Evolutionary conservation across 2,329 filamentous ascomycete genomes (phyloP).

Genomic region (Orbilia javanica): DNA sequence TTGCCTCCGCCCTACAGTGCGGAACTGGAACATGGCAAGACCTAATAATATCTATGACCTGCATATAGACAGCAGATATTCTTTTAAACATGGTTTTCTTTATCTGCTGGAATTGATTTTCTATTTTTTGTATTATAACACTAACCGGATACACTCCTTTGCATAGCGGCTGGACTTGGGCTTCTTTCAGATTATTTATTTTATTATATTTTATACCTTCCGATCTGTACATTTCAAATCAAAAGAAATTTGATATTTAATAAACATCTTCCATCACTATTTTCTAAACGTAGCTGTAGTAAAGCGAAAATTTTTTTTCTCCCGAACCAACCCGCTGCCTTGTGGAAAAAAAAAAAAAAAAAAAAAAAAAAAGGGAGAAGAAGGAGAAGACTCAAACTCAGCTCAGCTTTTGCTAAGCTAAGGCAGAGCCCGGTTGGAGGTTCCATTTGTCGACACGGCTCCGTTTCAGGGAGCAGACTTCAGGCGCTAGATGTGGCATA

Average conservation of each 20-base stretch:
- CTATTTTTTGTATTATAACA: slow-evolving; percentile 36
- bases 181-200: slow-evolving; percentile 1
- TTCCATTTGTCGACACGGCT: neutral
- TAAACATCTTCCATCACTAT: slow-evolving; percentile 23
- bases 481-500: neutral
- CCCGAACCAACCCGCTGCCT: too few relatives aligned
- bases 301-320: neutral
- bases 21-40: slow-evolving; percentile 55
- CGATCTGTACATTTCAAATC: slow-evolving; percentile 26
- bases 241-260: slow-evolving; percentile 50
- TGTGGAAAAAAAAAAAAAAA: too few relatives aligned
- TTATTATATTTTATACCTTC: slow-evolving; percentile 26
- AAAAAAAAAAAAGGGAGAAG: too few relatives aligned
- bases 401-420: too few relatives aligned
- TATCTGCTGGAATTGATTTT: slow-evolving; percentile 46
- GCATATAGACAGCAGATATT: slow-evolving; percentile 58
- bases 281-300: neutral
- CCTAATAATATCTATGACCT: slow-evolving; percentile 59
- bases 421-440: neutral
- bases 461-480: neutral
- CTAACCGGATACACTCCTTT: slow-evolving; percentile 59
- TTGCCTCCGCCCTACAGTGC: slow-evolving; percentile 58
- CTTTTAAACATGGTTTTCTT: slow-evolving; percentile 31
- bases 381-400: too few relatives aligned
- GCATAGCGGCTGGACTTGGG: slow-evolving; percentile 55